phyloP scores from a whole-genome alignment of 2,329 filamentous ascomycete species.

The Uncinocarpus reesii region DNA sequence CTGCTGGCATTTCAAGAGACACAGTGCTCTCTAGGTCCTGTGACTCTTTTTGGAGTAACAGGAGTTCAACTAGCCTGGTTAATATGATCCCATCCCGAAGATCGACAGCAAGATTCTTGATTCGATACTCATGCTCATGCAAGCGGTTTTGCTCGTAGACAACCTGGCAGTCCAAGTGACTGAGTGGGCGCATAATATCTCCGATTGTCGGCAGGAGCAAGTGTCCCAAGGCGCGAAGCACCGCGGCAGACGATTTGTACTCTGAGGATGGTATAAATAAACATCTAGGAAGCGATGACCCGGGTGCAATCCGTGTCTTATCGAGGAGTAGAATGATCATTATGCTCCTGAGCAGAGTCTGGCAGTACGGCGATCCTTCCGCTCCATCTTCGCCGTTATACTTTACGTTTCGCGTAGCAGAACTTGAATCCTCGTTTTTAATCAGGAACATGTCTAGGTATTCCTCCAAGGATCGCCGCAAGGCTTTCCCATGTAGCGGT shows the following conservation, averaged over 20 bases:
- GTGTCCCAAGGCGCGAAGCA: conserved; percentile 43
- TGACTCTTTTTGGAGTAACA: conserved; percentile 40
- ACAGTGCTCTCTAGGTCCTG: conserved; percentile 29
- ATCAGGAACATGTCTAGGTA: conserved; percentile 51
- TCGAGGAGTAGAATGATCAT: conserved; percentile 53
- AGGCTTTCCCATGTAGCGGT: conserved; percentile 19
- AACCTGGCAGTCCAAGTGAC: conserved; percentile 49
- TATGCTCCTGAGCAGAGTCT: conserved; percentile 48
- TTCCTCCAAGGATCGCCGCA: conserved; percentile 38
- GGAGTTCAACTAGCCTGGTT: conserved; percentile 49
- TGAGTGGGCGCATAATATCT: conserved; percentile 46
- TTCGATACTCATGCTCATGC: conserved; percentile 48
- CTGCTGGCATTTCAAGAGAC: conserved; percentile 39
- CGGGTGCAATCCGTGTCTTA: conserved; percentile 37
- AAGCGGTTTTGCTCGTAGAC: conserved; percentile 46
- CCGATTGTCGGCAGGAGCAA: conserved; percentile 50
- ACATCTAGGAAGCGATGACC: conserved; percentile 27
- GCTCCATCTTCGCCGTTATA: conserved; percentile 35
- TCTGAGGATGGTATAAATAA: conserved; percentile 45
- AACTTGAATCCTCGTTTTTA: conserved; percentile 43
- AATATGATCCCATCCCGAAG: conserved; percentile 52
- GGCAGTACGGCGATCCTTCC: conserved; percentile 43
- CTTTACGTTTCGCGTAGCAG: conserved; percentile 15
- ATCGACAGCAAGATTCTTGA: conserved; percentile 53
- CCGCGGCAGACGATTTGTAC: conserved; percentile 47